phyloP scores from a whole-genome alignment of 2,329 filamentous ascomycete species.

The Pseudogymnoascus sp. region DNA sequence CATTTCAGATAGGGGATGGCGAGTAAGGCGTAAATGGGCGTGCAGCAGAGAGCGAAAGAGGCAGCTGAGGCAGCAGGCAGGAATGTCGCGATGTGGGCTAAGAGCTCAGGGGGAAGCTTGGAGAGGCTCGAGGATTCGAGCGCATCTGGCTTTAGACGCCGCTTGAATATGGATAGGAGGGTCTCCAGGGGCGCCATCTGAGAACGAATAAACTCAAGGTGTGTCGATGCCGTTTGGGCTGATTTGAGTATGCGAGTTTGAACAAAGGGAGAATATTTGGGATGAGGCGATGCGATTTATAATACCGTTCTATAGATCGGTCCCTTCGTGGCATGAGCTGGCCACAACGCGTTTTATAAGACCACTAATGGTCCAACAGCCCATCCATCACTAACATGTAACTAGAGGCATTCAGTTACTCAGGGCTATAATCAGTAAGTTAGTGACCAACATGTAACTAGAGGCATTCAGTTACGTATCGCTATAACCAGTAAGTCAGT shows the following conservation, averaged over 20 bases:
- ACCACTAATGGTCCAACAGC: not conserved
- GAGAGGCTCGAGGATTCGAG: not conserved
- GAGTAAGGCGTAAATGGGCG: not conserved
- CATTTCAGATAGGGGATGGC: not conserved
- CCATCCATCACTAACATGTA: conserved; percentile 40
- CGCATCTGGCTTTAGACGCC: not conserved
- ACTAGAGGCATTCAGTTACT: conserved; percentile 3
- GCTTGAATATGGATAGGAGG: not conserved
- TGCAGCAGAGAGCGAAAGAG: not conserved
- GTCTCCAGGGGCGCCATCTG: not conserved
- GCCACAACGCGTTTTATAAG: not conserved
- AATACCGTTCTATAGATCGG: not conserved
- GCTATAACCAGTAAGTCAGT: too few relatives aligned
- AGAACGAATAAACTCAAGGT: not conserved
- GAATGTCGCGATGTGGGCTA: not conserved
- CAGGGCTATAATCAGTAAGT: conserved; percentile 13
- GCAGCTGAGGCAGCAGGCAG: not conserved
- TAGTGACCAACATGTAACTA: too few relatives aligned
- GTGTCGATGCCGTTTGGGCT: too few relatives aligned
- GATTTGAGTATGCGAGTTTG: too few relatives aligned
- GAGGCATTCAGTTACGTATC: too few relatives aligned
- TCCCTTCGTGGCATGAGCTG: not conserved
- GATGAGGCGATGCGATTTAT: not conserved
- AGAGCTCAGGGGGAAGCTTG: not conserved
- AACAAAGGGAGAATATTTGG: too few relatives aligned